A percentile compares a stretch with the other conserved stretches of the same genome.
phyloP scores from a whole-genome alignment of 441 rosid species.

The Aquilaria agallochum region DNA sequence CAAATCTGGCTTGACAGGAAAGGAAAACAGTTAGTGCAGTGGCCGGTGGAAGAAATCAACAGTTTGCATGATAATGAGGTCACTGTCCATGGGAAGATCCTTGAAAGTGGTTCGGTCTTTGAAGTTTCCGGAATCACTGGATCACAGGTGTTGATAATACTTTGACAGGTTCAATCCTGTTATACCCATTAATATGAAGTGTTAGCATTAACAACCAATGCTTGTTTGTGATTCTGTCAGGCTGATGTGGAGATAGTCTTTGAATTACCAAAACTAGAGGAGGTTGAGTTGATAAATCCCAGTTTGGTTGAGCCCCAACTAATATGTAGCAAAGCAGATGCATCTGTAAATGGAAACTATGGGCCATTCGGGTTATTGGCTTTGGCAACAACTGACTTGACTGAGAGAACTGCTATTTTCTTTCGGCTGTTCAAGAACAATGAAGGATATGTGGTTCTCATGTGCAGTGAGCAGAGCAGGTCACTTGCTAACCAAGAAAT shows the following conservation, averaged over 20 bases:
- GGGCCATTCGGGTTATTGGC: constrained; percentile 75
- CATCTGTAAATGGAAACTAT: constrained; percentile 27
- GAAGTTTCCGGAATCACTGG: constrained; percentile 43
- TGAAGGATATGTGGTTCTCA: constrained; percentile 38
- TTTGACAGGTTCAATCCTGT: neutral
- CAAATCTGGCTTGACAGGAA: constrained; percentile 44
- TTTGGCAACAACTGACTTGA: constrained; percentile 48
- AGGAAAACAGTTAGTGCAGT: constrained; percentile 53
- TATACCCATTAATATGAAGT: neutral
- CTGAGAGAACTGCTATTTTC: constrained; percentile 63
- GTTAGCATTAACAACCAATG: constrained; percentile 1
- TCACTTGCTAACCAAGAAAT: constrained; percentile 9
- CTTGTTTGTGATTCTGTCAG: constrained; percentile 18
- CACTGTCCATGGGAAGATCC: constrained; percentile 12
- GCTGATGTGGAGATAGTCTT: constrained; percentile 48
- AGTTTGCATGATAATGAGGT: constrained; percentile 24
- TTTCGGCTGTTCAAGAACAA: constrained; percentile 44
- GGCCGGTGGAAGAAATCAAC: constrained; percentile 59
- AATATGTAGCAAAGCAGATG: constrained; percentile 29
- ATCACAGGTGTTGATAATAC: constrained; percentile 27
- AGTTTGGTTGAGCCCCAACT: constrained; percentile 31
- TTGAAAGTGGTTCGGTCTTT: constrained; percentile 28
- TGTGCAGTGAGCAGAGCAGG: constrained; percentile 75
- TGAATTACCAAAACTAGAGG: constrained; percentile 28
- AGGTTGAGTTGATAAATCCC: constrained; percentile 33